Conservation (phyloP, 371 early-diverging fungal species). For the Mortierella sp. region DNA sequence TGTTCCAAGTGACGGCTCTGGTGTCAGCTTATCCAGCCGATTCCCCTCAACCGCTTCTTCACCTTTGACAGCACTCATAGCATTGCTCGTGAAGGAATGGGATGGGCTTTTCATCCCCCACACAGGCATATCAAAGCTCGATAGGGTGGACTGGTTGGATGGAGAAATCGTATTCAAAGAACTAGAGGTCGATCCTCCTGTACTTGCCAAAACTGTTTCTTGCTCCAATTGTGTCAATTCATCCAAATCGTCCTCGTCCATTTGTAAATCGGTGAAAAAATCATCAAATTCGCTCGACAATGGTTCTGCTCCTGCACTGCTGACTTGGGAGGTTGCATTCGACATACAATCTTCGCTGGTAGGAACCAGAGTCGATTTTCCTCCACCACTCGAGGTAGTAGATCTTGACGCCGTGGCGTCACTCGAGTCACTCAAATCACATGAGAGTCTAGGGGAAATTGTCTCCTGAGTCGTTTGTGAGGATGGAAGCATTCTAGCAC, state of each 20-base stretch:
- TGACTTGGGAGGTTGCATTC: conserved; percentile 7
- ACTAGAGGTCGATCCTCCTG: too few species aligned
- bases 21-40: neutral
- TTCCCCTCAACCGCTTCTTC: neutral
- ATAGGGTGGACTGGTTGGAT: neutral
- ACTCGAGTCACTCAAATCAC: neutral
- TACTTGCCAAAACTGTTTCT: too few species aligned
- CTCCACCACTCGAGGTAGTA: too few species aligned
- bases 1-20: neutral
- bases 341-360: conserved; percentile 4
- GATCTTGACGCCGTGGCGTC: neutral
- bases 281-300: conserved; percentile 45
- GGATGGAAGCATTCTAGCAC: too few species aligned
- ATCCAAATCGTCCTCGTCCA: conserved; percentile 32
- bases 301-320: neutral
- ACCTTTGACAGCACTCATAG: too few species aligned
- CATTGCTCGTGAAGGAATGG: too few species aligned
- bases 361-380: neutral
- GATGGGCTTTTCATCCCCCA: neutral
- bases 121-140: neutral
- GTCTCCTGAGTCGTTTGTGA: too few species aligned
- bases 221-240: conserved; percentile 37
- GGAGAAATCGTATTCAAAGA: neutral
- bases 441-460: neutral
- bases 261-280: conserved; percentile 37